These are phyloP conservation scores for Acanthochlamys bracteata DNA, from an alignment of 106 monocot genomes.

Conservation along the genomic window DNA sequence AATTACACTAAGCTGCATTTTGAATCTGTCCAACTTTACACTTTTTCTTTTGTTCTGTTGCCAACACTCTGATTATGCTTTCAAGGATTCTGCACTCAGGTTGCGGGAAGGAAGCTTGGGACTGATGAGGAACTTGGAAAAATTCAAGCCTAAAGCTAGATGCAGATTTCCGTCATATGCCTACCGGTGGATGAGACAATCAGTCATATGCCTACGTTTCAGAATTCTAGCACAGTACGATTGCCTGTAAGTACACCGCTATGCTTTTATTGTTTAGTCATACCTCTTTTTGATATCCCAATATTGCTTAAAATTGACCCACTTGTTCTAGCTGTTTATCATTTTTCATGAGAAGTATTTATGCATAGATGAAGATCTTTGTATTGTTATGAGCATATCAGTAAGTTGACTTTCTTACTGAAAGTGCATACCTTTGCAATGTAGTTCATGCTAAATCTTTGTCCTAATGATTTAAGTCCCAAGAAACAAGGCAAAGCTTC, in stretches of 20 bases:
- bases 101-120: conserved; percentile 84
- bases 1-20: background rate
- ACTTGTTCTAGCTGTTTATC: too few species aligned
- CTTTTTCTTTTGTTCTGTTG: background rate
- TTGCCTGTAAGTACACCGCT: conserved; percentile 48
- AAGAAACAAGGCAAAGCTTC: background rate
- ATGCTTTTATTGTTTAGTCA: background rate
- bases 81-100: background rate
- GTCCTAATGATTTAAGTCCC: background rate
- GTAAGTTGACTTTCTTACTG: too few species aligned
- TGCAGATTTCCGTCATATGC: conserved; percentile 91
- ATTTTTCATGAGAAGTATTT: too few species aligned
- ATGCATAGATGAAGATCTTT: too few species aligned
- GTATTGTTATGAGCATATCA: too few species aligned
- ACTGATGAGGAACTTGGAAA: conserved; percentile 84
- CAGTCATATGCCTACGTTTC: conserved; percentile 83
- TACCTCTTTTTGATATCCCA: background rate
- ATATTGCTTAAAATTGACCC: background rate
- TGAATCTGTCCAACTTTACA: background rate
- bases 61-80: background rate
- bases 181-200: conserved; percentile 92
- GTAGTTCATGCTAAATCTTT: too few species aligned
- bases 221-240: conserved; percentile 72
- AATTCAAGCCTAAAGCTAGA: conserved; percentile 78
- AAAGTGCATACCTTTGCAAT: too few species aligned